These are phyloP conservation scores for Singerocomus inundabilis DNA, from an alignment of 1,284 basidiomycete genomes.

Conservation along the genomic window DNA sequence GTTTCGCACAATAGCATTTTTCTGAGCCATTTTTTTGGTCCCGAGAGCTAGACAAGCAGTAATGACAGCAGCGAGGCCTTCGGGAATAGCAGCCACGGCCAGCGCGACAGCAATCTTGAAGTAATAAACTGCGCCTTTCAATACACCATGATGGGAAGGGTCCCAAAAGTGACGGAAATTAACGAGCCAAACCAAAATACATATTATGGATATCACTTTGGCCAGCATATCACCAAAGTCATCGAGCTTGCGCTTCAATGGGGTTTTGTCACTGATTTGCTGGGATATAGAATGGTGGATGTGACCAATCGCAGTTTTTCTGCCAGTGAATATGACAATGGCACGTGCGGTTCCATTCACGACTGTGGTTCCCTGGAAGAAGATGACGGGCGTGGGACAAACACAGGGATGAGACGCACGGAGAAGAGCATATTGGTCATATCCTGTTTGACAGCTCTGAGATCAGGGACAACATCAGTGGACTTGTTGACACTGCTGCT, in stretches of 20 bases:
- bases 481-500: constrained; percentile 85
- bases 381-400: constrained; percentile 3
- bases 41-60: constrained; percentile 95
- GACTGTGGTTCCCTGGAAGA: constrained; percentile 82
- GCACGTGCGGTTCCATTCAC: constrained; percentile 88
- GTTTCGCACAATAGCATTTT: constrained; percentile 94
- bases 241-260: constrained; percentile 92
- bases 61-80: constrained; percentile 93
- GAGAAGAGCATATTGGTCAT: constrained; percentile 95
- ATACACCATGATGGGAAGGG: constrained; percentile 81
- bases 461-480: constrained; percentile 62
- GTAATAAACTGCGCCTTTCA: constrained; percentile 95
- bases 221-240: constrained; percentile 96
- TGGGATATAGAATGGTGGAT: constrained; percentile 92
- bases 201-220: constrained; percentile 94
- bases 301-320: constrained; percentile 87
- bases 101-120: constrained; percentile 97
- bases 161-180: constrained; percentile 94
- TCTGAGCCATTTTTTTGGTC: constrained; percentile 97
- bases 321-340: constrained; percentile 83
- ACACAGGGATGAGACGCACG: constrained; percentile 36
- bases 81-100: constrained; percentile 94
- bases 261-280: constrained; percentile 91
- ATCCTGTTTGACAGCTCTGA: constrained; percentile 88
- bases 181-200: constrained; percentile 93